These are phyloP conservation scores for Barnettozyma vustinii DNA, from an alignment of 805 yeast genomes.

Conservation along the genomic window DNA sequence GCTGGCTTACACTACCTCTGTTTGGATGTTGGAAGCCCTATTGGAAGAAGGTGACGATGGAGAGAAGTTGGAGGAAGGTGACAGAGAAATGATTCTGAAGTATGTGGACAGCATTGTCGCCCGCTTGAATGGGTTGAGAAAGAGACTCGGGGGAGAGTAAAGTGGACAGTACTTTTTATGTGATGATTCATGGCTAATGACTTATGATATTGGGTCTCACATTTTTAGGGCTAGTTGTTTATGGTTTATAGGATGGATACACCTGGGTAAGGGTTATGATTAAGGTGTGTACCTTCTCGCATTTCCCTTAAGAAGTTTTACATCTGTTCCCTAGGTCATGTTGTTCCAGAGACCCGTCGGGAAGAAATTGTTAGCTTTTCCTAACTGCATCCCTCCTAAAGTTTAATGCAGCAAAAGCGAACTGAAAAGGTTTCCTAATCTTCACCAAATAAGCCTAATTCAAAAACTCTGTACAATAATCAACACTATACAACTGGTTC, in stretches of 20 bases:
- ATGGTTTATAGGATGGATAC: neutral
- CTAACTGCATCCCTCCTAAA: no score
- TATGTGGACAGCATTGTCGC: conserved; percentile 80
- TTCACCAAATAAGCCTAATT: no score
- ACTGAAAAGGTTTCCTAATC: no score
- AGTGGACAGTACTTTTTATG: neutral
- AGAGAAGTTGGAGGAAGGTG: conserved; percentile 60
- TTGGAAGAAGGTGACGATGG: conserved; percentile 42
- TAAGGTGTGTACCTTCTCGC: neutral
- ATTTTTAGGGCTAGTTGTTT: neutral
- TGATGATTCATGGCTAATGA: neutral
- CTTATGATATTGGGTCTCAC: neutral
- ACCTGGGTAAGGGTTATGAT: neutral
- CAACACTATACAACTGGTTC: neutral
- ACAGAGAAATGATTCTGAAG: conserved; percentile 67
- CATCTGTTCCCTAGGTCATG: no score
- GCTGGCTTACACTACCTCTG: conserved; percentile 80
- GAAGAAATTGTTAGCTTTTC: no score
- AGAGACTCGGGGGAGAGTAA: conserved; percentile 38
- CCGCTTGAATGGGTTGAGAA: conserved; percentile 65
- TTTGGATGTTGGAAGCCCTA: conserved; percentile 93
- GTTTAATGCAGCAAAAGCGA: no score
- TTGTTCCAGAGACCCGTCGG: no score
- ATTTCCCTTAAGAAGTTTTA: no score
- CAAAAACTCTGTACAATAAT: no score